Evolutionary conservation across 345 rosid species (phyloP).

Genomic region (Linum trigynum): DNA sequence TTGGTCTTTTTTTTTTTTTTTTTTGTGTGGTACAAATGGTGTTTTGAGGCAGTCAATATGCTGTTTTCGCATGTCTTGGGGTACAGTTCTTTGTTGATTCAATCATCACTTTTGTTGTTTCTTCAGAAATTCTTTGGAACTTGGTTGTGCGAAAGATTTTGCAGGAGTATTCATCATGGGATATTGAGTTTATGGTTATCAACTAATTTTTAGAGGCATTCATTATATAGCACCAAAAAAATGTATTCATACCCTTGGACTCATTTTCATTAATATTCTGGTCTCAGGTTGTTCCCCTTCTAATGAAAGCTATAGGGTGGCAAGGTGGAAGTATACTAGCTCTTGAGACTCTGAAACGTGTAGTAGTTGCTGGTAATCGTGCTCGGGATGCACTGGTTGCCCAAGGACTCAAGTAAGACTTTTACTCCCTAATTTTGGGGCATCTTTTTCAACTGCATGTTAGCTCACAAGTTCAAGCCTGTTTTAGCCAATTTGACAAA

Average conservation of each 20-base stretch:
- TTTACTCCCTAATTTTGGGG: background rate
- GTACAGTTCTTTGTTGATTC: too few species aligned
- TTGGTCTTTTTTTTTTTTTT: background rate
- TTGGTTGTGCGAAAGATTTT: background rate
- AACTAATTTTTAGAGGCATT: background rate
- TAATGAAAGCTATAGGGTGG: slow-evolving; percentile 99
- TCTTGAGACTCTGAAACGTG: slow-evolving; percentile 90
- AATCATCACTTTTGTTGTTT: too few species aligned
- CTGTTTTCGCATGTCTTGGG: too few species aligned
- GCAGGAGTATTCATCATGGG: background rate
- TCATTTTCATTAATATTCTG: background rate
- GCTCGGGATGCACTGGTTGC: slow-evolving; percentile 99
- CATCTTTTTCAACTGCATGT: background rate
- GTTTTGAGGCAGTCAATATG: too few species aligned
- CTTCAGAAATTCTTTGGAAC: background rate
- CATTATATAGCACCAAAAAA: background rate
- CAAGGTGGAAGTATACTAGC: slow-evolving; percentile 99
- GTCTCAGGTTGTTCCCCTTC: slow-evolving; percentile 90
- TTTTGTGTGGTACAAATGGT: background rate
- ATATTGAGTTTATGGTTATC: too few species aligned
- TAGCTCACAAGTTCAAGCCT: background rate
- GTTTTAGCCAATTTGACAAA: background rate
- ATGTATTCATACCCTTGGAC: background rate
- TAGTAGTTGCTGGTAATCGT: slow-evolving; percentile 94
- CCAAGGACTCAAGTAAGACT: slow-evolving; percentile 84